Evolutionary conservation across 1,284 basidiomycete species (phyloP).

Genomic region (Omphalotus olearius): DNA sequence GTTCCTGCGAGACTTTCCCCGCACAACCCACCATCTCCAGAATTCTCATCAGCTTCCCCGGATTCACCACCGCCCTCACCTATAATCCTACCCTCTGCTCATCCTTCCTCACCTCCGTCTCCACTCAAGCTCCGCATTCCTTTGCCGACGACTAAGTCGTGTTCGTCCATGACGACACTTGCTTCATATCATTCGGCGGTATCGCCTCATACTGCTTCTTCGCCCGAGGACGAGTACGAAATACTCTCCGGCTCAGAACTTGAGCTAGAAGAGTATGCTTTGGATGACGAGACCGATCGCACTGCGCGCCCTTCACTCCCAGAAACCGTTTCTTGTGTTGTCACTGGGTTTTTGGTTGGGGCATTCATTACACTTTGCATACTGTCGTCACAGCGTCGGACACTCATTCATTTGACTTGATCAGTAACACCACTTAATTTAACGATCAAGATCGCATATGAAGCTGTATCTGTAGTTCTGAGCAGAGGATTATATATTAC

Average conservation of each 20-base stretch:
- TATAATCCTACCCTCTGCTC: neutral
- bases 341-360: constrained; percentile 52
- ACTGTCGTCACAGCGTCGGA: constrained; percentile 46
- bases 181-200: no score
- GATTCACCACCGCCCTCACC: neutral
- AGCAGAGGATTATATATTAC: no score
- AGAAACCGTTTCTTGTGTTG: constrained; percentile 45
- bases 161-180: no score
- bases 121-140: constrained; percentile 9
- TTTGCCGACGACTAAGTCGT: neutral
- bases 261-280: neutral
- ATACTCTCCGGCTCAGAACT: no score
- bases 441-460: neutral
- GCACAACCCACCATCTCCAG: constrained; percentile 2
- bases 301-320: constrained; percentile 26
- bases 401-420: constrained; percentile 39
- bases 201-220: no score
- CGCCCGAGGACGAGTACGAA: no score
- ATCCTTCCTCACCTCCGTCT: neutral
- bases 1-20: neutral
- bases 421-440: neutral
- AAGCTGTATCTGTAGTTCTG: no score
- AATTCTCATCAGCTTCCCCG: neutral
- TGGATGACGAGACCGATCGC: constrained; percentile 8
- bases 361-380: constrained; percentile 48